These are phyloP conservation scores for Globisporangium cederbergense DNA, from an alignment of 352 stramenopile genomes.

Conservation along the genomic window DNA sequence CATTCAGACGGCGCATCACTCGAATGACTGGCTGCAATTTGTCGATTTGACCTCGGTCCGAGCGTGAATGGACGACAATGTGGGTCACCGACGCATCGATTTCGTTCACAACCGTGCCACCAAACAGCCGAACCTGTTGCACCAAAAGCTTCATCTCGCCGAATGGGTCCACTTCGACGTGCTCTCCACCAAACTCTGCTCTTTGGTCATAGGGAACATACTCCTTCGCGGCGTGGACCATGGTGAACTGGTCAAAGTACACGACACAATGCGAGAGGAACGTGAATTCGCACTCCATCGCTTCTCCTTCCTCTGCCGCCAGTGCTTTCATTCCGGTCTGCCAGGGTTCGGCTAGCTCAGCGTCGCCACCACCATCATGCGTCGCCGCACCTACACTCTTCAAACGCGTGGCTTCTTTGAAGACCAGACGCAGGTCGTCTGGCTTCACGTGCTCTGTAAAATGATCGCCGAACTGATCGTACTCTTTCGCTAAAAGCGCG, in stretches of 20 bases:
- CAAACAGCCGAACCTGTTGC: slow-evolving; percentile 60
- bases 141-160: slow-evolving; percentile 45
- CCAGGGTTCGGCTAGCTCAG: slow-evolving; percentile 30
- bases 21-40: slow-evolving; percentile 44
- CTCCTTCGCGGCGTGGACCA: slow-evolving; percentile 11
- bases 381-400: not conserved
- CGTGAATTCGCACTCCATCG: slow-evolving; percentile 64
- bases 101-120: slow-evolving; percentile 31
- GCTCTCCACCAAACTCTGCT: not conserved
- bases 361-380: too few species aligned
- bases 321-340: slow-evolving; percentile 39
- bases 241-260: slow-evolving; percentile 46
- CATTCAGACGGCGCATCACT: slow-evolving; percentile 34
- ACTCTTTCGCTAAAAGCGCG: slow-evolving; percentile 56
- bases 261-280: slow-evolving; percentile 74
- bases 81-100: slow-evolving; percentile 62
- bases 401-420: slow-evolving; percentile 34
- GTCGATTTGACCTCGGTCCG: slow-evolving; percentile 28
- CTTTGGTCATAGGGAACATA: not conserved
- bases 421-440: slow-evolving; percentile 46
- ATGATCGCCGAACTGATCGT: slow-evolving; percentile 70
- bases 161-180: slow-evolving; percentile 23
- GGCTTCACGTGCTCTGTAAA: slow-evolving; percentile 54
- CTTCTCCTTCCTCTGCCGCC: slow-evolving; percentile 57
- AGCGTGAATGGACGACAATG: slow-evolving; percentile 36